A percentile compares a stretch with the other conserved stretches of the same genome.
Evolutionary conservation across 139 green algal species (phyloP).

Genomic region (Auxenochlorella pyrenoidosa): DNA sequence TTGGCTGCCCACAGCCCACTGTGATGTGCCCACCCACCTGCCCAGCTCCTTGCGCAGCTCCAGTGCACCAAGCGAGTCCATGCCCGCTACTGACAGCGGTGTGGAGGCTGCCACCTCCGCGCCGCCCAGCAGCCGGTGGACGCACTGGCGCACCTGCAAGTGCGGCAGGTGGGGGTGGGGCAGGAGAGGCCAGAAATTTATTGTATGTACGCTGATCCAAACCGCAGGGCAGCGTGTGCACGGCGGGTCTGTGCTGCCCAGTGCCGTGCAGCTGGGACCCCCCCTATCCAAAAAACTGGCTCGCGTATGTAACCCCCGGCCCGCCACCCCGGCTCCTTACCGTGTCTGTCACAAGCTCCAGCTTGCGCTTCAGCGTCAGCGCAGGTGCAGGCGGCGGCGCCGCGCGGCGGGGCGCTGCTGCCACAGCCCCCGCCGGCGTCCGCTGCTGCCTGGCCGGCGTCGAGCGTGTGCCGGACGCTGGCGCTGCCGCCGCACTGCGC

Average conservation of each 20-base stretch:
- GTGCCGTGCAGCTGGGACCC: neutral
- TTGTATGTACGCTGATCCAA: too few relatives aligned
- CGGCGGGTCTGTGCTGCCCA: too few relatives aligned
- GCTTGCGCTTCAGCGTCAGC: neutral
- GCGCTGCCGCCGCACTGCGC: neutral
- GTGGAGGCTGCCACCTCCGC: constrained; percentile 7
- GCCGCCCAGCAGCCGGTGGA: neutral
- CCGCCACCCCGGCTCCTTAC: neutral
- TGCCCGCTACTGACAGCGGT: constrained; percentile 53
- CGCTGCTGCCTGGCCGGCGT: neutral
- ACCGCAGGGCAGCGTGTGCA: too few relatives aligned
- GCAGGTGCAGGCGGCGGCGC: neutral
- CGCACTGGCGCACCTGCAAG: neutral
- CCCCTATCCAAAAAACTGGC: too few relatives aligned
- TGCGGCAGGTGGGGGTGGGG: too few relatives aligned
- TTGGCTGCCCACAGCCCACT: too few relatives aligned
- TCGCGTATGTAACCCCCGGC: too few relatives aligned
- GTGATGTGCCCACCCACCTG: neutral
- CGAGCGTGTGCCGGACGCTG: neutral
- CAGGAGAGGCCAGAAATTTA: too few relatives aligned
- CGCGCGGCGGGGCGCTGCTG: too few relatives aligned
- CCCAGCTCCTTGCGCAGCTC: constrained; percentile 54
- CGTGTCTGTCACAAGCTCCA: neutral
- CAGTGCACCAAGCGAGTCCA: constrained; percentile 73
- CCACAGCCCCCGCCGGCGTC: neutral